Base-by-base conservation (phyloP, 208 protist genomes). In the Vickermania ingenoplastis region DNA sequence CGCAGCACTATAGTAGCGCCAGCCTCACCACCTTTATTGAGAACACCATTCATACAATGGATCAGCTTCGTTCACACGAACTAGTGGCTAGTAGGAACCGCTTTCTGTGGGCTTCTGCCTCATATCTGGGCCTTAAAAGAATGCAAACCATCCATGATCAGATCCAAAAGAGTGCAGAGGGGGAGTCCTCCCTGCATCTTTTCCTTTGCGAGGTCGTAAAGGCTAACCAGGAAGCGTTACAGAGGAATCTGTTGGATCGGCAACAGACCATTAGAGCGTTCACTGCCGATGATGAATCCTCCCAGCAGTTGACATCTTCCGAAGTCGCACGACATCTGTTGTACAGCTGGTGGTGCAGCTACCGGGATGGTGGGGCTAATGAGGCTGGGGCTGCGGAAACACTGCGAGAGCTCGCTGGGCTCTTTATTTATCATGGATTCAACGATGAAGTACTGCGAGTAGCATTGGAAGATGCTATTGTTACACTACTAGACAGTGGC, bases 391-490 rank as follows among this genome's bases (percentile, higher is more conserved):
- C 36, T 17, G 36, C 36, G 36, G 36, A 45, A 45, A 45, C 36
- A n/a, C 36, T 45, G 36, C 36, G 36, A n/a, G 36, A 45, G 17
- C 7, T n/a, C 17, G 17, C 36, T 45, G 36, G 11, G 17, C 36
- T 7, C 7, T 45, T 45, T 17, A 17, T 45, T 45, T 17, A 45
- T 45, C 36, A 45, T 17, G 36, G 36, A 17, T 45, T 45, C 36
- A n/a, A 45, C 17, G 36, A 45, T 55, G 13, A 11, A 5, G n/a
- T 27, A 55, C 51, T 55, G 51, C 51, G 21, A 55, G 51, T 11
- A 5, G 36, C 36, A 7, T 17, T 45, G 11, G 36, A 45, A 45
- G 17, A 45, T 7, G 36, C 36, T 45, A 45, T 45, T 45, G 11
- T 45, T 45, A n/a, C 36, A 17, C 11, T 45, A n/a, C 36, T 45